Evolutionary conservation across 441 rosid species (phyloP), one percentile per base, ranked within the genome.

Genomic region (Capsella rubella): DNA sequence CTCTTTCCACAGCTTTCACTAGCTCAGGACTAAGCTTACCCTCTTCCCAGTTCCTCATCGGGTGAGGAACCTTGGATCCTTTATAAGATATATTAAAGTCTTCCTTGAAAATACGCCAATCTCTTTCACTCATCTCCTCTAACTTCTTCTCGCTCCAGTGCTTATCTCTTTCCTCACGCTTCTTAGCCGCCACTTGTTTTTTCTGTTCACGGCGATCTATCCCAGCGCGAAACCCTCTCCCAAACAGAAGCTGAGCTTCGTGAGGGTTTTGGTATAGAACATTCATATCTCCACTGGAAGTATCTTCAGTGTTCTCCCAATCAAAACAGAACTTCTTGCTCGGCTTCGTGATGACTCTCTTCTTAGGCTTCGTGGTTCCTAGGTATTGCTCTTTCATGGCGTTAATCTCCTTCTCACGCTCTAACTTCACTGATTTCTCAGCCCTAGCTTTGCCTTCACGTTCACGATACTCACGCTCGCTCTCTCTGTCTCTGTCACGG

Each of bases 41-140:
- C 93, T 91, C 97, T 25, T 27, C 80, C 98, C 96, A 90, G 65
- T 80, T 94, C 83, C 97, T 86, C 92, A 89, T 85, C 0, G 97
- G 97, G 46, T 88, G 75, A 1, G 98, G 96, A 78, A 92, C 82
- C 87, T 82, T 91, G 8, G 98, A 91, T 5, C 98, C 96, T 54
- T 90, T 92, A 58, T 87, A 91, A 8, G 97, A 91, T 69, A 90
- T 90, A 49, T 90, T 90, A 65, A 86, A 90, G 79, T 91, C 98
- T 76, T 91, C 98, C 70, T 95, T 87, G 69, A 91, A 94, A n/a
- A 91, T 91, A 78, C 97, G 89, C 96, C 97, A 90, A 74, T 90
- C 97, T 52, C 98, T 84, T 81, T 91, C 97, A 3, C 85, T 81
- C 95, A 94, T 94, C 73, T 94, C 96, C 40, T 89, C 97, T 3